These are phyloP conservation scores for Metschnikowia reukaufii DNA, from an alignment of 805 yeast genomes.

Conservation along the genomic window DNA sequence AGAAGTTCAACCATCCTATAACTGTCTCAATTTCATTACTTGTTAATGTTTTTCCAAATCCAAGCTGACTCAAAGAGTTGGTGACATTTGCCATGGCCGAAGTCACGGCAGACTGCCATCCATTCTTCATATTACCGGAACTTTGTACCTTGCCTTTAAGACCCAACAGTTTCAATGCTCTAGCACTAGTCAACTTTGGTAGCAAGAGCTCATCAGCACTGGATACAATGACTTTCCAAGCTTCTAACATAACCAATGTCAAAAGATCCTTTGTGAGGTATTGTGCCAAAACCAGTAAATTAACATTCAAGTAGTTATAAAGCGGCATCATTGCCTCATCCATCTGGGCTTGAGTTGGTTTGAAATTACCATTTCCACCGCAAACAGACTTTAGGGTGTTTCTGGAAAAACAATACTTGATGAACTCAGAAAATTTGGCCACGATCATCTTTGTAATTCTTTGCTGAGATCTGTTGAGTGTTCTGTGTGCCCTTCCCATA, in stretches of 20 bases:
- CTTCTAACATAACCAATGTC: conserved; percentile 65
- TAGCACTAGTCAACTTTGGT: conserved; percentile 62
- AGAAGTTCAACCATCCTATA: conserved; percentile 64
- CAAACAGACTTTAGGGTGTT: conserved; percentile 56
- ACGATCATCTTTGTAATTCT: conserved; percentile 69
- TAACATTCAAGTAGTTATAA: conserved; percentile 70
- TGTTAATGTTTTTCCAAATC: conserved; percentile 57
- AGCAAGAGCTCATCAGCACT: conserved; percentile 70
- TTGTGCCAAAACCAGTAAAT: conserved; percentile 61
- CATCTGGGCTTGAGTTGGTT: conserved; percentile 47
- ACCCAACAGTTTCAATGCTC: conserved; percentile 31
- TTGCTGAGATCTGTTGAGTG: conserved; percentile 62
- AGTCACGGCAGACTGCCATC: conserved; percentile 47
- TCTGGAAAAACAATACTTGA: conserved; percentile 57
- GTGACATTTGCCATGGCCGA: conserved; percentile 54
- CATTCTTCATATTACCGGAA: conserved; percentile 14
- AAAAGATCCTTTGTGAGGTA: conserved; percentile 56
- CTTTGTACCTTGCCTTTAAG: conserved; percentile 14
- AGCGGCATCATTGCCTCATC: conserved; percentile 71
- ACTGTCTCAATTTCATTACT: conserved; percentile 64
- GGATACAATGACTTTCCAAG: conserved; percentile 74
- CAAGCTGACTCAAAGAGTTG: conserved; percentile 41
- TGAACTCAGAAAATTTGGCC: conserved; percentile 65
- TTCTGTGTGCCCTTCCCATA: conserved; percentile 72
- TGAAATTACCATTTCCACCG: conserved; percentile 46